Percentiles rank a stretch among this genome's conserved stretches.
Conservation (phyloP, 352 stramenopile species). For the Globisporangium spiculum region DNA sequence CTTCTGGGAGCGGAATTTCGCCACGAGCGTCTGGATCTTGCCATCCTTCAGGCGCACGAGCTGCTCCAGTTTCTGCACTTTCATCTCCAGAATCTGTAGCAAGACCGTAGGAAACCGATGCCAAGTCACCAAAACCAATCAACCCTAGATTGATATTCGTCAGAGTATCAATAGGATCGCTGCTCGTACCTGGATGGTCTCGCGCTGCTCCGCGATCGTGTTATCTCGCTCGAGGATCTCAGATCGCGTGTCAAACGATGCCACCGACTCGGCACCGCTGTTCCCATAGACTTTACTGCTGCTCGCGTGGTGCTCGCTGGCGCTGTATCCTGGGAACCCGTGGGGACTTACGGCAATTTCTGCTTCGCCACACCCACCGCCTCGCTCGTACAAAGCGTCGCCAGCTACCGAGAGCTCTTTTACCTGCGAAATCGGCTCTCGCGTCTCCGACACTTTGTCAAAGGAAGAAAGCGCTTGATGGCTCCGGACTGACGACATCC, state of each 20-base stretch:
- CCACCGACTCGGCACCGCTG: constrained; percentile 16
- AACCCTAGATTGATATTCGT: not conserved
- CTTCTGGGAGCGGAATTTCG: constrained; percentile 81
- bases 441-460: constrained; percentile 41
- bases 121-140: not conserved
- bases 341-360: constrained; percentile 6
- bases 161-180: not conserved
- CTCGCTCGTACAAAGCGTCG: not conserved
- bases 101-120: not conserved
- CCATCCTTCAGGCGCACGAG: constrained; percentile 92
- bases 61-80: constrained; percentile 95
- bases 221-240: constrained; percentile 74
- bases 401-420: constrained; percentile 18
- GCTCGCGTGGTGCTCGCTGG: constrained; percentile 14
- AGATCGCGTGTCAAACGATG: constrained; percentile 16
- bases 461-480: constrained; percentile 13
- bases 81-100: constrained; percentile 90
- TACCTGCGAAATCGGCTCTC: constrained; percentile 28
- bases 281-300: constrained; percentile 12
- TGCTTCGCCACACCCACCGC: not conserved
- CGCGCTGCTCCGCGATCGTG: constrained; percentile 79
- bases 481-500: constrained; percentile 4
- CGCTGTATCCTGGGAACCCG: constrained; percentile 5
- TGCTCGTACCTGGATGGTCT: constrained; percentile 72
- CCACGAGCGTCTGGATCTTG: constrained; percentile 90